phyloP scores from a whole-genome alignment of 2,329 filamentous ascomycete species.

The Cryoendolithus antarcticus region DNA sequence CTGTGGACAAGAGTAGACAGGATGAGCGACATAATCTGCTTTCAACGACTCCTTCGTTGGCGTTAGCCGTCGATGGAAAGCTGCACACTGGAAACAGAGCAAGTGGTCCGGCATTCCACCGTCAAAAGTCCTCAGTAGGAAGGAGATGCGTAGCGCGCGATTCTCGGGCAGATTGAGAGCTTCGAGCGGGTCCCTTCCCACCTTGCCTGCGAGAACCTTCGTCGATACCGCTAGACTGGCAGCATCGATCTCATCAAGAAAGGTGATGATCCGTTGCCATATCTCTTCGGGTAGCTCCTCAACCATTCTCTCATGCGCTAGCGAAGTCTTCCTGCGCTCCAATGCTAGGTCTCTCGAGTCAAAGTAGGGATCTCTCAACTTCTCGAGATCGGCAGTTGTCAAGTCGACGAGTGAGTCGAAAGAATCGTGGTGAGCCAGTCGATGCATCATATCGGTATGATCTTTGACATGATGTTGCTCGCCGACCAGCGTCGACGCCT shows the following conservation, averaged over 20 bases:
- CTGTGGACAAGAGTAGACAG: conserved; percentile 45
- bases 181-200: conserved; percentile 30
- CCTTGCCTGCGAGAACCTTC: conserved; percentile 32
- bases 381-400: conserved; percentile 3
- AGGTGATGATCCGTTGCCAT: conserved; percentile 34
- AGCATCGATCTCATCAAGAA: conserved; percentile 33
- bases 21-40: conserved; percentile 42
- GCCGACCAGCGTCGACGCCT: conserved; percentile 11
- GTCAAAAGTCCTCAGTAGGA: conserved; percentile 38
- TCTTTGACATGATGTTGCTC: conserved; percentile 14
- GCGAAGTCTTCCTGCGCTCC: conserved; percentile 5
- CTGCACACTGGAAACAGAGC: conserved; percentile 46
- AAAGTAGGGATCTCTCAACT: conserved; percentile 13
- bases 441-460: conserved; percentile 27
- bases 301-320: conserved; percentile 28
- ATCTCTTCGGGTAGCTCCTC: conserved; percentile 32
- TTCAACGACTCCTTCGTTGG: conserved; percentile 42
- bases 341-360: conserved; percentile 3
- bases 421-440: conserved; percentile 24
- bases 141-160: conserved; percentile 33
- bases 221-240: conserved; percentile 39
- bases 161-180: conserved; percentile 32
- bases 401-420: conserved; percentile 23
- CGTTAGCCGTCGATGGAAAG: conserved; percentile 42
- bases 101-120: conserved; percentile 41